phyloP scores from a whole-genome alignment of 2,329 filamentous ascomycete species.

The Exophiala aquamarina region DNA sequence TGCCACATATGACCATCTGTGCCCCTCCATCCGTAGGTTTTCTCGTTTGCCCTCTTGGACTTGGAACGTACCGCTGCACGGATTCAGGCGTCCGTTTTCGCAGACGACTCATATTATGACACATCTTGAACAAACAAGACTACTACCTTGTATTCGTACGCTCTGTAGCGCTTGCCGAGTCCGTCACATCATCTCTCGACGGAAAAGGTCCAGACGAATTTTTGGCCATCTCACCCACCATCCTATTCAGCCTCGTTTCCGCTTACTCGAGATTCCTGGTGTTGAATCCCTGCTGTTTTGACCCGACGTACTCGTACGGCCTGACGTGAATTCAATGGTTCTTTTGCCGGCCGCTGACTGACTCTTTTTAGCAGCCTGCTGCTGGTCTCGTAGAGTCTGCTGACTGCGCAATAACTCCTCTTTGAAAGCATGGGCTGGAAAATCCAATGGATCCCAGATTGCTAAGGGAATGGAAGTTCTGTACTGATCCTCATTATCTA shows the following conservation, averaged over 20 bases:
- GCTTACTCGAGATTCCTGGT: slow-evolving; percentile 18
- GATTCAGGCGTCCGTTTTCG: too few relatives aligned
- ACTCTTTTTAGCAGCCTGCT: slow-evolving; percentile 23
- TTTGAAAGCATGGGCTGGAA: slow-evolving; percentile 47
- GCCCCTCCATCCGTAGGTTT: too few relatives aligned
- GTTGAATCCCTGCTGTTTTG: slow-evolving; percentile 21
- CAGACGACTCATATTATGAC: too few relatives aligned
- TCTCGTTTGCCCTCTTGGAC: too few relatives aligned
- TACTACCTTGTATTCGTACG: too few relatives aligned
- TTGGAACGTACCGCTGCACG: too few relatives aligned
- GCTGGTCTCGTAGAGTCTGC: slow-evolving; percentile 33
- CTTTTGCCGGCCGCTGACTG: slow-evolving; percentile 27
- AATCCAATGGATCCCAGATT: slow-evolving; percentile 39
- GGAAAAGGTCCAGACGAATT: background rate
- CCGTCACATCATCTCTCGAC: too few relatives aligned
- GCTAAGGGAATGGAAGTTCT: slow-evolving; percentile 46
- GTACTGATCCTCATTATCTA: slow-evolving; percentile 56
- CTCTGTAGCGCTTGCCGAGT: too few relatives aligned
- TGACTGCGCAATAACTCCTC: slow-evolving; percentile 46
- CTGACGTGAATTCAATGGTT: slow-evolving; percentile 27
- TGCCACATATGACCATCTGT: too few relatives aligned
- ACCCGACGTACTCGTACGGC: slow-evolving; percentile 12
- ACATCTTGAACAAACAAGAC: too few relatives aligned
- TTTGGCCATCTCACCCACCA: background rate
- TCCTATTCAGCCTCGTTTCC: slow-evolving; percentile 20